Percentiles rank a stretch among this genome's conserved stretches.
phyloP scores from a whole-genome alignment of 441 rosid species.

The Gossypium gossypioides region DNA sequence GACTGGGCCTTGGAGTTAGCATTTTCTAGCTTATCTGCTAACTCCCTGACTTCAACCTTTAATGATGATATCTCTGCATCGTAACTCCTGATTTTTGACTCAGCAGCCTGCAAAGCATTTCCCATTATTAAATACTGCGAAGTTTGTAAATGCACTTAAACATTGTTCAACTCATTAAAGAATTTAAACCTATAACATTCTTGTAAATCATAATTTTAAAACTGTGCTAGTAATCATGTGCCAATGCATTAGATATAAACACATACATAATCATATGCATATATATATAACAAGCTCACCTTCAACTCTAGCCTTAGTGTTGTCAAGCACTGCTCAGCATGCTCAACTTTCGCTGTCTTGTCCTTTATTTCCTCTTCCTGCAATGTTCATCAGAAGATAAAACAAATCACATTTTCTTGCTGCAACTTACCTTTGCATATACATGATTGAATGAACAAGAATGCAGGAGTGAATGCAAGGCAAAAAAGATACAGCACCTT shows the following conservation, averaged over 20 bases:
- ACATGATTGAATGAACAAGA: neutral
- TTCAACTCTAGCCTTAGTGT: slow-evolving; percentile 71
- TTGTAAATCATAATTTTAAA: neutral
- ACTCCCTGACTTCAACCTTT: slow-evolving; percentile 49
- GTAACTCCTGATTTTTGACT: slow-evolving; percentile 68
- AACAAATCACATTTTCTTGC: slow-evolving; percentile 3
- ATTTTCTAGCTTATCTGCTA: slow-evolving; percentile 56
- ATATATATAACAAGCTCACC: slow-evolving; percentile 35
- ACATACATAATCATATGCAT: neutral
- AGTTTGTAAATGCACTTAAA: neutral
- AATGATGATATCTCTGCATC: slow-evolving; percentile 56
- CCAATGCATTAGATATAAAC: neutral
- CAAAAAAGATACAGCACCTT: slow-evolving; percentile 42
- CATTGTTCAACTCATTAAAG: neutral
- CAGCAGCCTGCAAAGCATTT: slow-evolving; percentile 66
- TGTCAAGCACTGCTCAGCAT: slow-evolving; percentile 72
- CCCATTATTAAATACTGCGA: slow-evolving; percentile 2
- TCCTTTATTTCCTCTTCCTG: slow-evolving; percentile 80
- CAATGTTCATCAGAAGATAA: slow-evolving; percentile 19
- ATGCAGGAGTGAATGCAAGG: neutral
- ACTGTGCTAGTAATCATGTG: neutral
- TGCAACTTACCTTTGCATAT: neutral
- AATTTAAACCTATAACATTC: neutral
- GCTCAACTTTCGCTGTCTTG: slow-evolving; percentile 47
- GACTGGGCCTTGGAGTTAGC: slow-evolving; percentile 63